Conservation (phyloP, 2,329 filamentous ascomycete species). For the Boeremia lycopersici region DNA sequence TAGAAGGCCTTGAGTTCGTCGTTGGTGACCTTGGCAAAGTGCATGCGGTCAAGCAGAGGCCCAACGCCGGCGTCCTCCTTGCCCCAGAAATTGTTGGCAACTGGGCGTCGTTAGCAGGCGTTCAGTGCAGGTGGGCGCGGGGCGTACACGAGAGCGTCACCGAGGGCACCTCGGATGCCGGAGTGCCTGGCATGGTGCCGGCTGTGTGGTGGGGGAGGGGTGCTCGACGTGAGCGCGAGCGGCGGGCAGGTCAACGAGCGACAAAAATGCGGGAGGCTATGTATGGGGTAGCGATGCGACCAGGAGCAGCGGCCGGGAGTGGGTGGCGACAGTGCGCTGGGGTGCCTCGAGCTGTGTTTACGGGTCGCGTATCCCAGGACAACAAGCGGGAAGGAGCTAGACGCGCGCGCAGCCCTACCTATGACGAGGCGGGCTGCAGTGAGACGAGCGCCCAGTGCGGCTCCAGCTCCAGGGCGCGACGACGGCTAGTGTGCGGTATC, state of each 20-base stretch:
- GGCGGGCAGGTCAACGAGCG: constrained; percentile 19
- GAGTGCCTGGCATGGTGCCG: constrained; percentile 63
- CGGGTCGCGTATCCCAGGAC: constrained; percentile 25
- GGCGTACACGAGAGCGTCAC: constrained; percentile 70
- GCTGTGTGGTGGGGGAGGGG: constrained; percentile 36
- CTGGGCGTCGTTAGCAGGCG: constrained; percentile 57
- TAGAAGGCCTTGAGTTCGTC: constrained; percentile 96
- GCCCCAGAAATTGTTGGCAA: constrained; percentile 99
- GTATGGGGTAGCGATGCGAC: constrained; percentile 15
- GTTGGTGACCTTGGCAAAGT: constrained; percentile 83
- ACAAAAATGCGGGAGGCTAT: constrained; percentile 20
- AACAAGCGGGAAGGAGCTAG: constrained; percentile 32
- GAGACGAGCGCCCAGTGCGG: constrained; percentile 7
- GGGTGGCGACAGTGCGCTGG: constrained; percentile 31
- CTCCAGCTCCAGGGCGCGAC: constrained; percentile 1
- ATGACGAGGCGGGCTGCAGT: constrained; percentile 19
- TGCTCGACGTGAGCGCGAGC: constrained; percentile 17
- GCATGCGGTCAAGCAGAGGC: constrained; percentile 92
- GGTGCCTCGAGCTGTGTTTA: constrained; percentile 28
- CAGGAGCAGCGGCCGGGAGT: constrained; percentile 28
- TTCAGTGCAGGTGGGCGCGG: neutral
- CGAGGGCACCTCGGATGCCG: constrained; percentile 63
- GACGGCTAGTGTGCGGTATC: neutral
- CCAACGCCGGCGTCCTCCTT: constrained; percentile 96
- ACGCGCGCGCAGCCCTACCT: constrained; percentile 23